Percentiles rank a stretch among this genome's conserved stretches.
Evolutionary conservation across 2,329 filamentous ascomycete species (phyloP).

Genomic region (Paracamarosporium sp.): DNA sequence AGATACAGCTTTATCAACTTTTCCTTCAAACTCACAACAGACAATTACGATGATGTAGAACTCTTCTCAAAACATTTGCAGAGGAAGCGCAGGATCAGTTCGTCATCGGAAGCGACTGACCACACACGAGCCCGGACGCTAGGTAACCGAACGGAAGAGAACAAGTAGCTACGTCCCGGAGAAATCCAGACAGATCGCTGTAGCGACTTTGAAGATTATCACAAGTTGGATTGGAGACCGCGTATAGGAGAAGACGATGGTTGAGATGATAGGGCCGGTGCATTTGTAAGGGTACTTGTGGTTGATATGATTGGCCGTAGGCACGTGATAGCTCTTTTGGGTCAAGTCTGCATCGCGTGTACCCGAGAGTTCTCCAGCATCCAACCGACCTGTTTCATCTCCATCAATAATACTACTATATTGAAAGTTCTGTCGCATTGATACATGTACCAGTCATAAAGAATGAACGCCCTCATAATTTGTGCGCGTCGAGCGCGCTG

Average conservation of each 20-base stretch:
- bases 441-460: neutral
- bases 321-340: neutral
- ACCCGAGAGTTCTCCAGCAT: too few relatives aligned
- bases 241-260: neutral
- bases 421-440: neutral
- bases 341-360: neutral
- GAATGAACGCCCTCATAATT: neutral
- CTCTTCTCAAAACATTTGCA: too few relatives aligned
- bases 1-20: too few relatives aligned
- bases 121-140: too few relatives aligned
- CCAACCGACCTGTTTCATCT: neutral
- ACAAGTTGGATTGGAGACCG: too few relatives aligned
- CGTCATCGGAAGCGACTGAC: too few relatives aligned
- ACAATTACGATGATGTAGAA: too few relatives aligned
- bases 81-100: too few relatives aligned
- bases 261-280: neutral
- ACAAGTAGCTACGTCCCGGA: neutral
- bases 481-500: neutral
- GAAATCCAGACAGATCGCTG: neutral
- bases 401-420: neutral
- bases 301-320: neutral
- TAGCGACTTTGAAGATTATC: neutral
- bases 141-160: neutral
- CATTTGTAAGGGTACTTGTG: neutral
- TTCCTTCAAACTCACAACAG: too few relatives aligned